Evolutionary conservation across 306 rosid genomes (phyloP).

Genomic region (Cicer yamashitae): DNA sequence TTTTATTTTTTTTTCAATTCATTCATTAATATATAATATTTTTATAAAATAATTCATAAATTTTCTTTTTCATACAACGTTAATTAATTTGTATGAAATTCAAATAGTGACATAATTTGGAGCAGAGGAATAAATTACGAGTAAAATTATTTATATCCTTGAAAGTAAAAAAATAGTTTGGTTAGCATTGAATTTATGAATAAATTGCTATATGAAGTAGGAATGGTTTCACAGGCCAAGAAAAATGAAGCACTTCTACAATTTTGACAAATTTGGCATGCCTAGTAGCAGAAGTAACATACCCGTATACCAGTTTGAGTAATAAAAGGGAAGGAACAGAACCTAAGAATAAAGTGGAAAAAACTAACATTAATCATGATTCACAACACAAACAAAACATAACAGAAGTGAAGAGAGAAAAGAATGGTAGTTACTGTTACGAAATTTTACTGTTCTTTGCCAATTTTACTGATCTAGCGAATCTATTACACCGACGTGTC

Average conservation of each 20-base stretch:
- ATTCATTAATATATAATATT: too few relatives aligned
- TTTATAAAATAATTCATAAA: too few relatives aligned
- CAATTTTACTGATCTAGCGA: conserved; percentile 23
- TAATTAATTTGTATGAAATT: too few relatives aligned
- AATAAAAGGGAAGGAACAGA: conserved; percentile 9
- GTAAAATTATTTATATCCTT: background rate
- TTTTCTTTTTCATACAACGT: too few relatives aligned
- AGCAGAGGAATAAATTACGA: too few relatives aligned
- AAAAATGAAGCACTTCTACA: background rate
- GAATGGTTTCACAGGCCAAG: background rate
- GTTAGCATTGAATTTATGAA: background rate
- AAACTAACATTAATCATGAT: background rate
- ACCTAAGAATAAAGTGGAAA: background rate
- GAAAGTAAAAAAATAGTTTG: background rate
- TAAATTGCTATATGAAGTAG: background rate
- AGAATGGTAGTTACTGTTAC: background rate
- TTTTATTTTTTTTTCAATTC: too few relatives aligned
- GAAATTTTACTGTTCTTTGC: conserved; percentile 19
- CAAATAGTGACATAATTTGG: too few relatives aligned
- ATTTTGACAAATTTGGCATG: background rate
- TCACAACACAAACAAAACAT: background rate
- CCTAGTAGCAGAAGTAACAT: background rate
- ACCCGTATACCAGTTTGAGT: background rate
- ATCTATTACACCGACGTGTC: conserved; percentile 28
- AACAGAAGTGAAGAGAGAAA: background rate